phyloP scores from a whole-genome alignment of 768 basidiomycete species.

The Boletellus sp. region DNA sequence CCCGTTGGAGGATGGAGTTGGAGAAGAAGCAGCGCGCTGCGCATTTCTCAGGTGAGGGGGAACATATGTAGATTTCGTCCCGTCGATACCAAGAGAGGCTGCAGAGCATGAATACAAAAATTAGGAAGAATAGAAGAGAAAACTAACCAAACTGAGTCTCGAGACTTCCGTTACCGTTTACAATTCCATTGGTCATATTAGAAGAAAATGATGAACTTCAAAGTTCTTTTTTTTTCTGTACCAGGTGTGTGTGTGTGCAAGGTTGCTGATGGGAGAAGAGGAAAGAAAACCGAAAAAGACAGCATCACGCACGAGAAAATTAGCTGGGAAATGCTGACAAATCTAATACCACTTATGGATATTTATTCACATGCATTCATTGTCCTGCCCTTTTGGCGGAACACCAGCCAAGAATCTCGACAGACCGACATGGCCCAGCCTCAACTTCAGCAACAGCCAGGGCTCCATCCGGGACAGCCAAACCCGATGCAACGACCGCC shows the following conservation, averaged over 20 bases:
- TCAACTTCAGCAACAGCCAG: slow-evolving; percentile 58
- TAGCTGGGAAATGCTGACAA: slow-evolving; percentile 28
- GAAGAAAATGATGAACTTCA: slow-evolving; percentile 31
- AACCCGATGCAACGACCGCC: slow-evolving; percentile 34
- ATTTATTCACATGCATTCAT: slow-evolving; percentile 3
- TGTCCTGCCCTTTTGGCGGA: no score
- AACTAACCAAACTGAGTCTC: slow-evolving; percentile 72
- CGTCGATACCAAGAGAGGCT: slow-evolving; percentile 76
- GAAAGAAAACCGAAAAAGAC: slow-evolving; percentile 21
- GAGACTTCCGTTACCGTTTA: slow-evolving; percentile 71
- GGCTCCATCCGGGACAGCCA: slow-evolving; percentile 25
- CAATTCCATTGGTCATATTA: slow-evolving; percentile 91
- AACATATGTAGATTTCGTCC: slow-evolving; percentile 75
- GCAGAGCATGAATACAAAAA: slow-evolving; percentile 7
- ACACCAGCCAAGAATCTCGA: background rate
- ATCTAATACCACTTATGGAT: background rate
- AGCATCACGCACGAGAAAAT: slow-evolving; percentile 23
- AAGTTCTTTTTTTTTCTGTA: slow-evolving; percentile 24
- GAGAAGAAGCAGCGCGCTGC: slow-evolving; percentile 78
- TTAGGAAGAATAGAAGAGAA: background rate
- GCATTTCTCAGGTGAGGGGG: slow-evolving; percentile 82
- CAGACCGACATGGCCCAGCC: slow-evolving; percentile 53
- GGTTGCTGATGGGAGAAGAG: slow-evolving; percentile 26
- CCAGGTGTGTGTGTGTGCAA: slow-evolving; percentile 22
- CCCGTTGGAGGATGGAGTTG: slow-evolving; percentile 46